Evolutionary conservation across 2,329 filamentous ascomycete genomes (phyloP).

Genomic region (Penicillium capsulatum): DNA sequence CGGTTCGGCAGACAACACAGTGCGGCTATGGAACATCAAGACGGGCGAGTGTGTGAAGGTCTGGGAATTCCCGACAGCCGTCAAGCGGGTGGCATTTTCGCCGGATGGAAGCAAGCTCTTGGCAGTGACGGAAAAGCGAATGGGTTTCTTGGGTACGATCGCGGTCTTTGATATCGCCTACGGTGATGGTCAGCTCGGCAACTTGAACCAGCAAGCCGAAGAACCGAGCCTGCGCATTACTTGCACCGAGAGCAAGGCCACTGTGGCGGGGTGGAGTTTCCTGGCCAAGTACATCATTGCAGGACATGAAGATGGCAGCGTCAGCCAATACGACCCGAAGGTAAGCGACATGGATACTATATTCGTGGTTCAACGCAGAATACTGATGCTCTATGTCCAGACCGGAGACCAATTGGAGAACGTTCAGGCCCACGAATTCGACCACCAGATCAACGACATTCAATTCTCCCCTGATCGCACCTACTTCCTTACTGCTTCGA

Average conservation of each 20-base stretch:
- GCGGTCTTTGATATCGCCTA: slow-evolving; percentile 85
- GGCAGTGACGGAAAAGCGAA: slow-evolving; percentile 96
- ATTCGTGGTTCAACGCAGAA: not conserved
- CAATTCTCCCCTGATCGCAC: slow-evolving; percentile 93
- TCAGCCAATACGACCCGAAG: slow-evolving; percentile 90
- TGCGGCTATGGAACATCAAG: slow-evolving; percentile 94
- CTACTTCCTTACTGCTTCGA: slow-evolving; percentile 97
- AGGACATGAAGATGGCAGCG: slow-evolving; percentile 91
- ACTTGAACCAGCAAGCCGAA: slow-evolving; percentile 72
- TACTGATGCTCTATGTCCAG: slow-evolving; percentile 38
- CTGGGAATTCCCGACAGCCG: slow-evolving; percentile 95
- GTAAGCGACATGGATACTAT: slow-evolving; percentile 43
- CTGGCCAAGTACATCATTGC: slow-evolving; percentile 94
- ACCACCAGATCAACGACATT: slow-evolving; percentile 79
- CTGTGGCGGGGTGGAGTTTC: slow-evolving; percentile 95
- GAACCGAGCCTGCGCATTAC: slow-evolving; percentile 83
- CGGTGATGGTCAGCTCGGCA: slow-evolving; percentile 54
- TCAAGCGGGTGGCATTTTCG: slow-evolving; percentile 97
- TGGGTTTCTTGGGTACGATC: slow-evolving; percentile 92
- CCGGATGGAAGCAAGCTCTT: slow-evolving; percentile 87
- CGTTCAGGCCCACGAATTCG: slow-evolving; percentile 78
- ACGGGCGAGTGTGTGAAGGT: slow-evolving; percentile 89
- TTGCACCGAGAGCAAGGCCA: slow-evolving; percentile 93
- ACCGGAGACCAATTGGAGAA: slow-evolving; percentile 78
- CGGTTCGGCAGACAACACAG: slow-evolving; percentile 96